Base-by-base conservation (phyloP, 2,329 filamentous ascomycete species). In the Neoscytalidium dimidiatum region DNA sequence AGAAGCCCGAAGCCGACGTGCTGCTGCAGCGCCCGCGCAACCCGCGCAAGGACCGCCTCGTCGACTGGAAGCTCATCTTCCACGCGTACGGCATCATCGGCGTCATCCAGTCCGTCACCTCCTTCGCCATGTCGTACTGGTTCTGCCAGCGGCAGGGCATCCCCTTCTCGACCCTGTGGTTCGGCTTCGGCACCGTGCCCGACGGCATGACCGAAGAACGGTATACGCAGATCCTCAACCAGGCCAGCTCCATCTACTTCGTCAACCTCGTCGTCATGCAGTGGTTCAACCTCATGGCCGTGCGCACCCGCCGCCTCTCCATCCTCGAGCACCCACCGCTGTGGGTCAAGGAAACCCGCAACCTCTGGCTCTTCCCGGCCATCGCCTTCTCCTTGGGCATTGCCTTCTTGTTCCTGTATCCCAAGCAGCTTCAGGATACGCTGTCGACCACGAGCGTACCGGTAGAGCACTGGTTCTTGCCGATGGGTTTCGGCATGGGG, bases 191-290 rank as follows among this genome's bases (percentile, higher is more conserved):
- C 58, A 71, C 76, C 3, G 70, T 84, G 3, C 85, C 72, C 1
- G 66, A 65, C 70, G 86, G 86, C 62, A 73, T 80, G 38, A 70
- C 83, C 4, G 80, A 64, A 14, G 85, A 85, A 51, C 84, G 83
- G 64, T 86, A 88, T 70, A 79, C 77, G 0, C 75, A 79, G 29
- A 82, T 85, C 67, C 78, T 90, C 26, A 89, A 88, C 67, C 82
- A 85, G 66, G 90, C 89, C 0, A 89, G 86, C 41, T 90, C 88
- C 17, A 88, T 94, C 66, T 94, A 94, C 76, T 94, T 94, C 70
- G 85, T 93, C 69, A 94, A 89, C 66, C 80, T 94, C 23, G 91
- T 94, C 2, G 88, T 94, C 56, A 92, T 94, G 90, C 89, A 92
- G 82, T 89, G 88, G 82, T 92, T 92, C 81, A 92, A 90, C 72